Evolutionary conservation across 2,329 filamentous ascomycete genomes (phyloP).

Genomic region (Fusarium tricinctum): DNA sequence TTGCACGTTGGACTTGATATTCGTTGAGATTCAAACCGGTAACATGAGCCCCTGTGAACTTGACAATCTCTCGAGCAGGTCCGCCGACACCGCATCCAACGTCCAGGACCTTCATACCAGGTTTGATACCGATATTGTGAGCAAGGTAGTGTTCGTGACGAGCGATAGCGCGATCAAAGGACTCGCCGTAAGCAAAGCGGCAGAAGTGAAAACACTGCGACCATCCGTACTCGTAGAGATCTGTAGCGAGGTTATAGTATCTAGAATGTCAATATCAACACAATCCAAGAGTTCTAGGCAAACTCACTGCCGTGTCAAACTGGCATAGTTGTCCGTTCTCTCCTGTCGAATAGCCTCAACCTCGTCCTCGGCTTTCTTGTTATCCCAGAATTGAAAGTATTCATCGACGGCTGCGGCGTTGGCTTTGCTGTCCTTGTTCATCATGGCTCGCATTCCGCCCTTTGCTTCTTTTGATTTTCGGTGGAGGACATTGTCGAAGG

Average conservation of each 20-base stretch:
- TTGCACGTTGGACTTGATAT: slow-evolving; percentile 93
- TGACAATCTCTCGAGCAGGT: slow-evolving; percentile 92
- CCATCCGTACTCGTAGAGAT: slow-evolving; percentile 96
- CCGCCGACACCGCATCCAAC: slow-evolving; percentile 96
- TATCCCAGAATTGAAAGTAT: slow-evolving; percentile 94
- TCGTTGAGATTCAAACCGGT: slow-evolving; percentile 97
- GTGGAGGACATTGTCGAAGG: slow-evolving; percentile 87
- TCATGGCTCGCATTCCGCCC: slow-evolving; percentile 83
- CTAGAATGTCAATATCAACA: slow-evolving; percentile 56
- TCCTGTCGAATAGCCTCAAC: slow-evolving; percentile 77
- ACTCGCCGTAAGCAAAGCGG: slow-evolving; percentile 86
- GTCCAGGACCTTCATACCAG: slow-evolving; percentile 89
- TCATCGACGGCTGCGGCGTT: slow-evolving; percentile 84
- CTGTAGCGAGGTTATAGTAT: slow-evolving; percentile 93
- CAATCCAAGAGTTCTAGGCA: fast-evolving
- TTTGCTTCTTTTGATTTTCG: slow-evolving; percentile 72
- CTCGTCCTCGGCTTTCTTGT: slow-evolving; percentile 80
- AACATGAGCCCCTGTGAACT: slow-evolving; percentile 88
- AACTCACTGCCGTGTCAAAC: slow-evolving; percentile 85
- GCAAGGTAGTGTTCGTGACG: slow-evolving; percentile 97
- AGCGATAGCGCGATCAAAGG: slow-evolving; percentile 89
- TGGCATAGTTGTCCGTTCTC: slow-evolving; percentile 86
- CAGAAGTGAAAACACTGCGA: slow-evolving; percentile 95
- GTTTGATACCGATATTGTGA: slow-evolving; percentile 83
- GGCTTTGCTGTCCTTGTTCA: slow-evolving; percentile 79